A percentile compares a stretch with the other conserved stretches of the same genome.
Evolutionary conservation across 2,329 filamentous ascomycete genomes (phyloP).

Genomic region (Xylaria sp.): DNA sequence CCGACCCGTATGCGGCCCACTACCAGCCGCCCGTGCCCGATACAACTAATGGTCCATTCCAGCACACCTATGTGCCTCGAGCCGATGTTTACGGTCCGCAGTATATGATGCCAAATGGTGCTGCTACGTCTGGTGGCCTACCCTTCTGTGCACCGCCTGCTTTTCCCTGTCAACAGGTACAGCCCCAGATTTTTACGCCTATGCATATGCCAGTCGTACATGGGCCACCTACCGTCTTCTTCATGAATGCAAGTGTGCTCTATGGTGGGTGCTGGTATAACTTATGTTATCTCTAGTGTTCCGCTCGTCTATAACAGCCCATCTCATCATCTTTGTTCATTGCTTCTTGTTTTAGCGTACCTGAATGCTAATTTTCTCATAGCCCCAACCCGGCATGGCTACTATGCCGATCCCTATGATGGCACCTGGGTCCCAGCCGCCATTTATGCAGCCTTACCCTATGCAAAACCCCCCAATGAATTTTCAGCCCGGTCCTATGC

Average conservation of each 20-base stretch:
- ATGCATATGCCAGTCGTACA: slow-evolving; percentile 18
- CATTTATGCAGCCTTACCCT: slow-evolving; percentile 29
- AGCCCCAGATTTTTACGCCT: slow-evolving; percentile 30
- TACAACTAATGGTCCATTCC: slow-evolving; percentile 64
- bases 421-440: slow-evolving; percentile 36
- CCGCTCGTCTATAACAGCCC: not conserved
- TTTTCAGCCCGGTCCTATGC: slow-evolving; percentile 22
- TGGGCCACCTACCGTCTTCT: not conserved
- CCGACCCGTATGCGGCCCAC: slow-evolving; percentile 56
- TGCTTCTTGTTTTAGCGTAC: not conserved
- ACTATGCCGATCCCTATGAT: slow-evolving; percentile 43
- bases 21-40: slow-evolving; percentile 69
- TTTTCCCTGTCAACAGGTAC: slow-evolving; percentile 44
- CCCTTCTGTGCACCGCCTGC: slow-evolving; percentile 20
- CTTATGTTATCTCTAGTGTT: slow-evolving; percentile 23
- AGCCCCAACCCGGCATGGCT: slow-evolving; percentile 42
- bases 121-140: slow-evolving; percentile 7
- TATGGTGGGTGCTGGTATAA: not conserved
- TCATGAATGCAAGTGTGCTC: slow-evolving; percentile 37
- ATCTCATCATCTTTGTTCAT: not conserved
- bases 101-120: slow-evolving; percentile 44
- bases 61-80: slow-evolving; percentile 66
- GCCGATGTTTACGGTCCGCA: slow-evolving; percentile 53
- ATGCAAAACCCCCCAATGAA: slow-evolving; percentile 13
- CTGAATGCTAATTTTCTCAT: slow-evolving; percentile 38